phyloP scores from a whole-genome alignment of 2,329 filamentous ascomycete genomes.

The Nemania diffusa region DNA sequence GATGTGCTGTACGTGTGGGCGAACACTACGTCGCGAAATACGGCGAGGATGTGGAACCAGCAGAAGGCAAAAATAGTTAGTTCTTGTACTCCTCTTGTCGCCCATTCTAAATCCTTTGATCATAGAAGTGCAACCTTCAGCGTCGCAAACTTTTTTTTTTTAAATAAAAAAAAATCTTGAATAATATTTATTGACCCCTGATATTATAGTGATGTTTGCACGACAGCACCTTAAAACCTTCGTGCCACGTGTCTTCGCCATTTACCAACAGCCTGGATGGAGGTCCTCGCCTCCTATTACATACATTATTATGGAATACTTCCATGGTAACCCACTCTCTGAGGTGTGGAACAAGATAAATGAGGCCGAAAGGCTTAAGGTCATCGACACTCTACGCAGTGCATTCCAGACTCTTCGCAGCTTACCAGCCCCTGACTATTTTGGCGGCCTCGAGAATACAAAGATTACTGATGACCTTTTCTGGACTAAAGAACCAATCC shows the following conservation, averaged over 20 bases:
- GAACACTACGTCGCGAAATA: slow-evolving; percentile 23
- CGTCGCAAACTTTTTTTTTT: no score
- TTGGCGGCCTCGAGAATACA: slow-evolving; percentile 12
- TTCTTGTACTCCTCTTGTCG: no score
- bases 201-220: slow-evolving; percentile 19
- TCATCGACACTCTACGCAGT: not conserved
- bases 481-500: not conserved
- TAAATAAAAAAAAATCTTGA: no score
- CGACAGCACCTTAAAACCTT: slow-evolving; percentile 21
- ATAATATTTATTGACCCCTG: no score
- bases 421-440: slow-evolving; percentile 17
- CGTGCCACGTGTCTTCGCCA: slow-evolving; percentile 11
- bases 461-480: slow-evolving; percentile 3
- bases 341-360: slow-evolving; percentile 3
- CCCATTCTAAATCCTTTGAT: no score
- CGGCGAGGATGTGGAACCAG: not conserved
- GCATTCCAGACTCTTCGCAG: slow-evolving; percentile 1
- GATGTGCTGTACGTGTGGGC: slow-evolving; percentile 14
- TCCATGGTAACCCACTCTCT: not conserved
- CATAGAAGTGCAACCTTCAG: no score
- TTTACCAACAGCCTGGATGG: slow-evolving; percentile 11
- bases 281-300: not conserved
- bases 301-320: slow-evolving; percentile 14
- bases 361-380: slow-evolving; percentile 1
- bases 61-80: slow-evolving; percentile 19